Evolutionary conservation across 805 yeast species (phyloP), one percentile per base, ranked within the genome.

Genomic region (Jamesozyma rosinii): DNA sequence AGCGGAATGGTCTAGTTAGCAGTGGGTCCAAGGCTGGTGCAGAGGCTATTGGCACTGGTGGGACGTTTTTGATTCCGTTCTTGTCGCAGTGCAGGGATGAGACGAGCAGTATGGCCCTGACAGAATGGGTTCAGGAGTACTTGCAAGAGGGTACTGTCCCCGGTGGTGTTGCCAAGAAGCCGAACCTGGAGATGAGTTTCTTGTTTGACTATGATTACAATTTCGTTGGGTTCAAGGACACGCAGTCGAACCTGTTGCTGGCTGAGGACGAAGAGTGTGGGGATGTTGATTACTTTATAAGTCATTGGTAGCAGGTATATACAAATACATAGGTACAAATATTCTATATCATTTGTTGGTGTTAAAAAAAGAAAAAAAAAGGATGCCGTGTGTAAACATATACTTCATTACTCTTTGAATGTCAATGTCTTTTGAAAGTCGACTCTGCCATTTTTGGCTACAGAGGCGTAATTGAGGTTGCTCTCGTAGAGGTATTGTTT

Each of bases 31-130:
- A 22, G n/a, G 30, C 29, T 5, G 11, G 5, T n/a, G 17, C 20
- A 5, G 15, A 27, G n/a, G 36, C 18, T 35, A 19, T 41, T 4
- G 97, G 97, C 14, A 89, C 97, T 1, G 97, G 97, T 18, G 97
- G 97, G 37, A 89, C 97, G 0, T 80, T 94, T 1, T 70, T 89
- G 54, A 74, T 89, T 45, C 95, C 96, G 22, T 90, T 89, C 66
- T 72, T 89, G 59, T 89, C 88, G 63, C 97, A 90, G 64, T 90
- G 96, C 53, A 76, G 97, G 62, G 97, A 89, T 65, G 97, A 89
- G 61, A 89, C 96, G 1, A 35, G 36, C 36, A 32, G 36, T 14
- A 41, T 35, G 38, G 43, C 35, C 5, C 20, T 41, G 4, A 35
- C 43, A 4, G 30, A 29, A 27, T 41, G 43, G 43, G 39, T 41